These are phyloP conservation scores for Oehlia diaphana DNA, from an alignment of 192 early-diverging fungal species.

Conservation along the genomic window DNA sequence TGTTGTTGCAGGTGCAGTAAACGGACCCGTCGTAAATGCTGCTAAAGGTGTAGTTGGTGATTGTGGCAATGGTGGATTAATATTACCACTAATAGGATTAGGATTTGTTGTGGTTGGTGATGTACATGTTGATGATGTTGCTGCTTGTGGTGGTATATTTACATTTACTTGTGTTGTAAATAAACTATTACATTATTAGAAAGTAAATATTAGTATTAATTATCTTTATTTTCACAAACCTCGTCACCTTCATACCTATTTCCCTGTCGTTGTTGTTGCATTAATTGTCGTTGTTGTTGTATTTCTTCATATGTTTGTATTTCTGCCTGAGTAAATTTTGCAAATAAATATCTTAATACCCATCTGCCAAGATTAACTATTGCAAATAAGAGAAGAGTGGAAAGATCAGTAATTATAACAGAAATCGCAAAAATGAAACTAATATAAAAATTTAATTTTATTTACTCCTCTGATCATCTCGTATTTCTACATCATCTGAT, in stretches of 20 bases:
- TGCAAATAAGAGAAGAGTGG: neutral
- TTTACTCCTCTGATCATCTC: conserved; percentile 75
- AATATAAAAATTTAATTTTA: conserved; percentile 35
- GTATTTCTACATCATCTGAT: conserved; percentile 44
- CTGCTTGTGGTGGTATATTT: neutral
- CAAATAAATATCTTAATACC: conserved; percentile 76
- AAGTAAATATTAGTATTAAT: neutral
- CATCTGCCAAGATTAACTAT: conserved; percentile 84
- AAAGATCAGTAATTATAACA: neutral
- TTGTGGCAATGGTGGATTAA: neutral
- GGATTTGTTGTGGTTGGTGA: neutral
- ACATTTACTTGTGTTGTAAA: neutral
- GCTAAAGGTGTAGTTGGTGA: conserved; percentile 28
- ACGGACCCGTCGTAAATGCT: conserved; percentile 38
- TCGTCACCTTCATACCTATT: neutral
- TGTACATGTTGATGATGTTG: neutral
- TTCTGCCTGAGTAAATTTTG: conserved; percentile 52
- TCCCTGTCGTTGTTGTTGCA: neutral
- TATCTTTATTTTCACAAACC: neutral
- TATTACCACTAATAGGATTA: neutral
- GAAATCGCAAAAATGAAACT: neutral
- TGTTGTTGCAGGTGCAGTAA: conserved; percentile 35
- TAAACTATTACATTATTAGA: neutral
- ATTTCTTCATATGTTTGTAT: conserved; percentile 52
- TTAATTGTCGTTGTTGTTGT: neutral